Evolutionary conservation across 2,329 filamentous ascomycete species (phyloP).

Genomic region (Claviceps humidiphila): DNA sequence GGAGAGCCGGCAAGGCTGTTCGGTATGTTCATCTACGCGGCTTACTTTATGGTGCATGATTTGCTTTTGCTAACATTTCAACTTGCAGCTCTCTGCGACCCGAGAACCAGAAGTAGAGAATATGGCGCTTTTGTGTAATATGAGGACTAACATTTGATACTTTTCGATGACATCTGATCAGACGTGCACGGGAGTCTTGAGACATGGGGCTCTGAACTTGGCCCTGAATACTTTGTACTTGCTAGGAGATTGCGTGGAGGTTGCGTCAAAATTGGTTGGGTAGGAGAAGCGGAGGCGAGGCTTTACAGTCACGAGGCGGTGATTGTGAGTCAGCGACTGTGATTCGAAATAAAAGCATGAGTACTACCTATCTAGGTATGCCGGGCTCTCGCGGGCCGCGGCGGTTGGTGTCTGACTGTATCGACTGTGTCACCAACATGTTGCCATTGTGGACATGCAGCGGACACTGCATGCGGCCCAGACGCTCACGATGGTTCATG

Average conservation of each 20-base stretch:
- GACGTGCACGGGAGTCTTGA: constrained; percentile 3
- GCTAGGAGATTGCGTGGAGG: neutral
- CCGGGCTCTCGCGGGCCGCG: too few species aligned
- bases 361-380: neutral
- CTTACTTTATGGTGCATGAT: neutral
- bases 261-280: neutral
- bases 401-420: too few species aligned
- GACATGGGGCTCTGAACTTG: constrained; percentile 1
- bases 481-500: too few species aligned
- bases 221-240: constrained; percentile 1
- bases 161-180: neutral
- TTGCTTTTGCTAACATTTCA: neutral
- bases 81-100: constrained; percentile 55
- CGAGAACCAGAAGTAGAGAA: constrained; percentile 65
- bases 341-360: constrained; percentile 2
- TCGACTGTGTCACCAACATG: too few species aligned
- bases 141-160: neutral
- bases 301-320: neutral
- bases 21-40: constrained; percentile 39
- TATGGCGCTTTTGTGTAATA: neutral
- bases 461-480: too few species aligned
- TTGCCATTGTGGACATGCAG: too few species aligned
- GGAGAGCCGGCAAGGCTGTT: constrained; percentile 95
- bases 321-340: neutral
- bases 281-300: neutral